A percentile compares a stretch with the other conserved stretches of the same genome.
These are phyloP conservation scores for Hypoxylon sp. DNA, from an alignment of 2,329 filamentous ascomycete genomes.

Conservation along the genomic window DNA sequence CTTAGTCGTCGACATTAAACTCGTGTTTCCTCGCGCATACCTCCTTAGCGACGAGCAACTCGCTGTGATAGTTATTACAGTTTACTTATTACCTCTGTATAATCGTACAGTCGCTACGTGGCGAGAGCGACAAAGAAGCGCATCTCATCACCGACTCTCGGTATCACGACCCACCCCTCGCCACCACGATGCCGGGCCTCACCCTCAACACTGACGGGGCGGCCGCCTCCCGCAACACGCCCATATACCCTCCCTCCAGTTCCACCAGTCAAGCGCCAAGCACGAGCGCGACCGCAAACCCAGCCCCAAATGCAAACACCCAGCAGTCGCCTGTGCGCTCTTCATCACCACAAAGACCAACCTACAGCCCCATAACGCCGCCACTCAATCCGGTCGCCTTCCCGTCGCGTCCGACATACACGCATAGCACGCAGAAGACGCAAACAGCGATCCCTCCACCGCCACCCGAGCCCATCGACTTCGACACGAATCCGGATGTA, in stretches of 20 bases:
- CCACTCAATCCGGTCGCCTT: slow-evolving; percentile 60
- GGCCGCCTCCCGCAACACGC: slow-evolving; percentile 26
- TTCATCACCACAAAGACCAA: slow-evolving; percentile 66
- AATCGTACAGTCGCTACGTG: not conserved
- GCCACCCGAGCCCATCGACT: slow-evolving; percentile 68
- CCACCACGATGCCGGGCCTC: slow-evolving; percentile 51
- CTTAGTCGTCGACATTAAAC: not conserved
- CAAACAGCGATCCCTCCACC: slow-evolving; percentile 56
- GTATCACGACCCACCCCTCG: slow-evolving; percentile 24
- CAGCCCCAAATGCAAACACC: not conserved
- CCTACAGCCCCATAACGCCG: slow-evolving; percentile 70
- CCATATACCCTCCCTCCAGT: slow-evolving; percentile 11
- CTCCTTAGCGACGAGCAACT: not conserved
- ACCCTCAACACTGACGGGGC: slow-evolving; percentile 51
- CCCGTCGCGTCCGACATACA: slow-evolving; percentile 49
- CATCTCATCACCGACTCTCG: not conserved
- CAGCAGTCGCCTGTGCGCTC: slow-evolving; percentile 42
- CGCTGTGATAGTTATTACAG: not conserved
- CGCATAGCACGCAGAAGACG: slow-evolving; percentile 47
- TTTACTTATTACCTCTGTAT: not conserved
- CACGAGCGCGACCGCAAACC: slow-evolving; percentile 7
- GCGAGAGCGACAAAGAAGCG: slow-evolving; percentile 22
- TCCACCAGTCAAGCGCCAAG: slow-evolving; percentile 8
- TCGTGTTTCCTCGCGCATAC: not conserved
- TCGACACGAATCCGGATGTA: slow-evolving; percentile 83